Evolutionary conservation across 75 land plant genomes (phyloP).

Genomic region (Chamaecyparis obtusa): DNA sequence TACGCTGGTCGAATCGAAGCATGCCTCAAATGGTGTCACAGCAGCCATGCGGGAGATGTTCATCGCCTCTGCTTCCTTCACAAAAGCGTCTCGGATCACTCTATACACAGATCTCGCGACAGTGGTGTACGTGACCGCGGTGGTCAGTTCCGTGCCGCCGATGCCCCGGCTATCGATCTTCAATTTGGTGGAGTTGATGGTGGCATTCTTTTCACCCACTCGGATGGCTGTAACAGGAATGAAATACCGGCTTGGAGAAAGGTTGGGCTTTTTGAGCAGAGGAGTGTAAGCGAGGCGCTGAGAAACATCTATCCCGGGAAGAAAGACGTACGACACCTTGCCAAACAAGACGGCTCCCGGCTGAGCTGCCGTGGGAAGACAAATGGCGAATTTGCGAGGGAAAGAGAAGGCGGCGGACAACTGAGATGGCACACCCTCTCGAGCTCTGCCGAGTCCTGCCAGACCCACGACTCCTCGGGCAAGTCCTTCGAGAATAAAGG

Average conservation of each 20-base stretch:
- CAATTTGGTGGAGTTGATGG: too few relatives aligned
- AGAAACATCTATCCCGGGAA: neutral
- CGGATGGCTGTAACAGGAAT: neutral
- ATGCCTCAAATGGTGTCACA: constrained; percentile 28
- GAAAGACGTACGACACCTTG: neutral
- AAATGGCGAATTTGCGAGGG: constrained; percentile 1
- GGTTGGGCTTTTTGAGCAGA: too few relatives aligned
- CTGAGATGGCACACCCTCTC: too few relatives aligned
- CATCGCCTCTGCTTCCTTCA: constrained; percentile 11
- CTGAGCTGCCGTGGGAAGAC: neutral
- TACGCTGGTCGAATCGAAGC: constrained; percentile 18
- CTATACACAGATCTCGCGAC: constrained; percentile 17
- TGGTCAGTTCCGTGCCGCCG: constrained; percentile 12
- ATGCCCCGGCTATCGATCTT: neutral
- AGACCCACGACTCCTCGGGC: too few relatives aligned
- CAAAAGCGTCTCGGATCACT: constrained; percentile 16
- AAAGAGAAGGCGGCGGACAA: too few relatives aligned
- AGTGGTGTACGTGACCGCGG: constrained; percentile 18
- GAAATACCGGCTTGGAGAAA: too few relatives aligned
- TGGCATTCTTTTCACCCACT: too few relatives aligned
- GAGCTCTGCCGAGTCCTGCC: too few relatives aligned
- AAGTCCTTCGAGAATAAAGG: too few relatives aligned
- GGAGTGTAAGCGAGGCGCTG: neutral
- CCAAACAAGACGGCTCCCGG: constrained; percentile 2
- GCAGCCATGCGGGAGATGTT: constrained; percentile 15